These are phyloP conservation scores for Nevesoporus exiguus DNA, from an alignment of 768 basidiomycete species.

Conservation along the genomic window DNA sequence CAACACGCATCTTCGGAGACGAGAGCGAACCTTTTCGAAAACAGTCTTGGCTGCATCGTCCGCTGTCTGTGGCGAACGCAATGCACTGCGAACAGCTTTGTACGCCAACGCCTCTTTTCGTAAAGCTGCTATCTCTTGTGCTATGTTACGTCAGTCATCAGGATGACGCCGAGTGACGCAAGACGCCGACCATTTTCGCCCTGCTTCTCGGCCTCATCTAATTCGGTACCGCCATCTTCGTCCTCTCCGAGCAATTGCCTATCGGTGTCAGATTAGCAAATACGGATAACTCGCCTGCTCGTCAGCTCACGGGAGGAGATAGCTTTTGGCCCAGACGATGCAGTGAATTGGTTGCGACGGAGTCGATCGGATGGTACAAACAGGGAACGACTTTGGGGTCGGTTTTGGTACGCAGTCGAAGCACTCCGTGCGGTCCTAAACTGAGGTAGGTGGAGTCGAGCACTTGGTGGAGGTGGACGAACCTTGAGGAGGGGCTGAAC, in stretches of 20 bases:
- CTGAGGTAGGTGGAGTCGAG: background rate
- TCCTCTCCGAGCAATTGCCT: constrained; percentile 97
- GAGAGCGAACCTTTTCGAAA: constrained; percentile 73
- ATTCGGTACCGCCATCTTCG: constrained; percentile 72
- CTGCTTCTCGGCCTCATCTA: constrained; percentile 88
- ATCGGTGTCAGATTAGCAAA: background rate
- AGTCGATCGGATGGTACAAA: constrained; percentile 96
- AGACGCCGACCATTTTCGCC: constrained; percentile 79
- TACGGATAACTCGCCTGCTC: background rate
- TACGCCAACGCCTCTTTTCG: constrained; percentile 90
- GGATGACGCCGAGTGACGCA: constrained; percentile 11
- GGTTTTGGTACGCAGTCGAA: constrained; percentile 95
- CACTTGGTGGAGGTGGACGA: constrained; percentile 5
- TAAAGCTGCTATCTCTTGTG: constrained; percentile 84
- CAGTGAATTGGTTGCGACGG: constrained; percentile 98
- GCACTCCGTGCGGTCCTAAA: constrained; percentile 84
- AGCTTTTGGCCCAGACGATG: constrained; percentile 98
- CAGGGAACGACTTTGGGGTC: constrained; percentile 91
- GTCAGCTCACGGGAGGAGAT: constrained; percentile 77
- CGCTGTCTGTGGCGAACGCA: constrained; percentile 43
- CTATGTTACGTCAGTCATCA: constrained; percentile 37
- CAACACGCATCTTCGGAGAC: background rate
- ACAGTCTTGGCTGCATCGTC: constrained; percentile 60
- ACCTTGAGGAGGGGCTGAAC: constrained; percentile 93
- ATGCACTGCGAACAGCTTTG: constrained; percentile 66